Conservation (phyloP, 306 rosid species). For the Prunus dulcis region DNA sequence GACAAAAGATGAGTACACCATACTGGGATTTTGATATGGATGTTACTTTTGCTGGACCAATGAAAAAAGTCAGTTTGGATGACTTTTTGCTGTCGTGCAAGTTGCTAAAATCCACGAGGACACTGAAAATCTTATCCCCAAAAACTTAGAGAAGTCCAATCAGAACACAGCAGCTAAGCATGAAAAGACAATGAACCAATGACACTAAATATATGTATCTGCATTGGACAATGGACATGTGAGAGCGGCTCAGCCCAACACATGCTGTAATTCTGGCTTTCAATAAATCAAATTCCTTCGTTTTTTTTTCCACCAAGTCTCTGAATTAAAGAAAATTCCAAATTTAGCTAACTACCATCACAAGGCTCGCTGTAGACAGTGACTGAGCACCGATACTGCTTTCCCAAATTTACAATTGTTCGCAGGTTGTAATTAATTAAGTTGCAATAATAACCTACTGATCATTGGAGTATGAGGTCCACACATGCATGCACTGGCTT, state of each 20-base stretch:
- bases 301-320: background rate
- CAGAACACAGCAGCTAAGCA: conserved; percentile 27
- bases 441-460: background rate
- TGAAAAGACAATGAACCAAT: conserved; percentile 25
- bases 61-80: conserved; percentile 5
- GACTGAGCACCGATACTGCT: background rate
- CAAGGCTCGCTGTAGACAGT: conserved; percentile 4
- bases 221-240: conserved; percentile 4
- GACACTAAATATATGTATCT: background rate
- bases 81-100: conserved; percentile 17
- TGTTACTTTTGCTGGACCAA: conserved; percentile 14
- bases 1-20: background rate
- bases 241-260: background rate
- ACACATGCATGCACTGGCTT: conserved; percentile 1
- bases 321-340: background rate
- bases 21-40: conserved; percentile 13
- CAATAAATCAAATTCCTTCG: background rate
- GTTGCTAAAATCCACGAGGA: conserved; percentile 8
- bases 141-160: conserved; percentile 18
- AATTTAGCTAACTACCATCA: background rate
- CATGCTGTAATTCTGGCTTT: background rate
- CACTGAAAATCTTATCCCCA: conserved; percentile 21
- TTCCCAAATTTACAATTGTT: background rate
- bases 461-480: conserved; percentile 2
- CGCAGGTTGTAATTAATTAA: background rate